These are phyloP conservation scores for Hippophae rhamnoides DNA, from an alignment of 306 rosid genomes.

Conservation along the genomic window DNA sequence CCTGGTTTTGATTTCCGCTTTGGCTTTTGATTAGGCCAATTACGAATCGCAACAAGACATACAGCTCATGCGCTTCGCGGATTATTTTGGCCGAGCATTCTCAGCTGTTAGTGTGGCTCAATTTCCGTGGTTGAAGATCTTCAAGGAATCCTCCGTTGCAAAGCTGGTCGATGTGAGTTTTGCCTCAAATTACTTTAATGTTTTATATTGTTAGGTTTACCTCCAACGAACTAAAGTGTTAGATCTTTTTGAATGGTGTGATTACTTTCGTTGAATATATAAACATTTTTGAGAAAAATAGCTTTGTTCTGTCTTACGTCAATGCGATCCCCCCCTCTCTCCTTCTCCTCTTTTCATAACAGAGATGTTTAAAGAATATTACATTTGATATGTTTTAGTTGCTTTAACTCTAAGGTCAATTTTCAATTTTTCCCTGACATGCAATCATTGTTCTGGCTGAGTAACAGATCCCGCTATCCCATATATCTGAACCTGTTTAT, in stretches of 20 bases:
- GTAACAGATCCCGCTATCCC: slow-evolving; percentile 51
- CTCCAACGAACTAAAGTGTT: neutral
- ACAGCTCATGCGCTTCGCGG: slow-evolving; percentile 66
- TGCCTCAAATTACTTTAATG: neutral
- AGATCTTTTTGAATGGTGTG: neutral
- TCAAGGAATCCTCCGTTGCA: slow-evolving; percentile 52
- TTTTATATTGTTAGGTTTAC: slow-evolving; percentile 5
- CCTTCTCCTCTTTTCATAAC: no score
- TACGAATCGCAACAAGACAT: slow-evolving; percentile 55
- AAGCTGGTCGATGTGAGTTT: slow-evolving; percentile 59
- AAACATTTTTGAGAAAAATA: no score
- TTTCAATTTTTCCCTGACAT: neutral
- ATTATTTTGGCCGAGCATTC: slow-evolving; percentile 64
- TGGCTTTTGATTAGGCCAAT: slow-evolving; percentile 32
- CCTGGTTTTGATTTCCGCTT: neutral
- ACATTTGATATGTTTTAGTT: neutral
- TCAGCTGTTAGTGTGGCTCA: slow-evolving; percentile 49
- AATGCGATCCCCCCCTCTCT: no score
- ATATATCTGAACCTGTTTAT: slow-evolving; percentile 47
- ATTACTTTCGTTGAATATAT: no score
- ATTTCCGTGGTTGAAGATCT: slow-evolving; percentile 67
- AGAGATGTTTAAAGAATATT: no score
- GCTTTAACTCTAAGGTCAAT: neutral
- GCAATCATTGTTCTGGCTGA: slow-evolving; percentile 3
- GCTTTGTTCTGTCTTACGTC: no score